Evolutionary conservation across 805 yeast species (phyloP).

Genomic region (Saturnispora hagleri): DNA sequence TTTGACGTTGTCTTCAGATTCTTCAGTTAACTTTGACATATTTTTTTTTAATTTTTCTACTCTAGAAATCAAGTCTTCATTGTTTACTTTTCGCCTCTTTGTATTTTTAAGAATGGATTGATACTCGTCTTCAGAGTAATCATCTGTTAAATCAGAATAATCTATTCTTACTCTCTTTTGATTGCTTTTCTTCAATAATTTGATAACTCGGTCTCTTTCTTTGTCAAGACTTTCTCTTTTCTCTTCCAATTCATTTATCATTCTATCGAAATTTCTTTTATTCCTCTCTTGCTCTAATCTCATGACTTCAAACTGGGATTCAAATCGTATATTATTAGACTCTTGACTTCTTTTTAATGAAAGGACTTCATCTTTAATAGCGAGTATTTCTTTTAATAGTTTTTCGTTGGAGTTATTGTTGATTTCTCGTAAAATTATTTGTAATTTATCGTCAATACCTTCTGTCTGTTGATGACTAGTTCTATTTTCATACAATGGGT

Average conservation of each 20-base stretch:
- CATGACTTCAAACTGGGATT: conserved; percentile 56
- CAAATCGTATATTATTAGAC: conserved; percentile 58
- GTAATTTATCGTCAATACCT: conserved; percentile 11
- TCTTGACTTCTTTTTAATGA: conserved; percentile 22
- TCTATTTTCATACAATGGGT: conserved; percentile 8
- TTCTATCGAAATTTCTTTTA: conserved; percentile 19
- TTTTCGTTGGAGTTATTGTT: conserved; percentile 13
- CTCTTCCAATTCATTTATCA: conserved; percentile 19
- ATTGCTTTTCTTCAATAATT: conserved; percentile 13
- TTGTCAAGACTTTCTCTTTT: conserved; percentile 21
- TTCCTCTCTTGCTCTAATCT: conserved; percentile 37
- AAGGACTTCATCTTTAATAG: conserved; percentile 18
- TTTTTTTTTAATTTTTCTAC: conserved; percentile 5
- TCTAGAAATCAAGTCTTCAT: not conserved
- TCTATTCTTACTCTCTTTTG: conserved; percentile 11
- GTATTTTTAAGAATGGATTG: not conserved
- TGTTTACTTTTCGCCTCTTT: not conserved
- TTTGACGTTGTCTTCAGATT: not conserved
- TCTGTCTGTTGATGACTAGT: conserved; percentile 5
- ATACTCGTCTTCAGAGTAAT: not conserved
- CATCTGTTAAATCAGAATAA: not conserved
- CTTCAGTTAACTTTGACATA: conserved; percentile 1
- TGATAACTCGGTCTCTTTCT: conserved; percentile 21
- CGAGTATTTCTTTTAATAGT: conserved; percentile 15
- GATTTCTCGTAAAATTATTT: conserved; percentile 14